phyloP scores from a whole-genome alignment of 2,329 filamentous ascomycete species.

The Colletotrichum sp. region DNA sequence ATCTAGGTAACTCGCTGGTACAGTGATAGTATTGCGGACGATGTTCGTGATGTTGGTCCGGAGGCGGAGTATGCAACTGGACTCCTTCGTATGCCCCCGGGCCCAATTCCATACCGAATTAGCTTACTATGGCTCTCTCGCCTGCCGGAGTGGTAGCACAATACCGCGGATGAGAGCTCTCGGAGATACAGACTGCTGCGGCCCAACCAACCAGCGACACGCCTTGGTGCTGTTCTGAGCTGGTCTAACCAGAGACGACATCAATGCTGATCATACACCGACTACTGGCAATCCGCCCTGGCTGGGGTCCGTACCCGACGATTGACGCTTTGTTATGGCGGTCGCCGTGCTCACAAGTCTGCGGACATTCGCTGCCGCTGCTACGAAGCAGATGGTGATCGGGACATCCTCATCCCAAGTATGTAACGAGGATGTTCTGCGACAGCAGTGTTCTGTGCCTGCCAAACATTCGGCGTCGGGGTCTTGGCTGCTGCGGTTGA shows the following conservation, averaged over 20 bases:
- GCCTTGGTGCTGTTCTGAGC: too few relatives aligned
- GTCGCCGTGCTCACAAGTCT: neutral
- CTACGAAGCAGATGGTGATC: neutral
- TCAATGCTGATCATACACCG: neutral
- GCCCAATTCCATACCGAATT: neutral
- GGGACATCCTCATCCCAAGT: neutral
- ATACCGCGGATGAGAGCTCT: neutral
- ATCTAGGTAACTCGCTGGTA: too few relatives aligned
- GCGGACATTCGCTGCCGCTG: neutral
- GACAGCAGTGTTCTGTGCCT: neutral
- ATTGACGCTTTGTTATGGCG: neutral
- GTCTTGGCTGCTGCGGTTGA: neutral
- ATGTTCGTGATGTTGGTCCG: accelerated
- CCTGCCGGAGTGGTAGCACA: neutral
- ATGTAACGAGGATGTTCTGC: neutral
- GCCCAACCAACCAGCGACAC: too few relatives aligned
- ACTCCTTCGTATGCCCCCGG: neutral
- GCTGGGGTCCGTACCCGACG: neutral
- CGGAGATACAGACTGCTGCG: neutral
- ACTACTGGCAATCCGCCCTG: neutral
- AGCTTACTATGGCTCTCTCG: neutral
- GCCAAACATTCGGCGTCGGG: neutral
- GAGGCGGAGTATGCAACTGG: neutral
- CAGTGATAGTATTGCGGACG: neutral
- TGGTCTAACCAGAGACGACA: neutral